These are phyloP conservation scores for Lactuca sativa DNA, from an alignment of 129 eudicot genomes.

Conservation along the genomic window DNA sequence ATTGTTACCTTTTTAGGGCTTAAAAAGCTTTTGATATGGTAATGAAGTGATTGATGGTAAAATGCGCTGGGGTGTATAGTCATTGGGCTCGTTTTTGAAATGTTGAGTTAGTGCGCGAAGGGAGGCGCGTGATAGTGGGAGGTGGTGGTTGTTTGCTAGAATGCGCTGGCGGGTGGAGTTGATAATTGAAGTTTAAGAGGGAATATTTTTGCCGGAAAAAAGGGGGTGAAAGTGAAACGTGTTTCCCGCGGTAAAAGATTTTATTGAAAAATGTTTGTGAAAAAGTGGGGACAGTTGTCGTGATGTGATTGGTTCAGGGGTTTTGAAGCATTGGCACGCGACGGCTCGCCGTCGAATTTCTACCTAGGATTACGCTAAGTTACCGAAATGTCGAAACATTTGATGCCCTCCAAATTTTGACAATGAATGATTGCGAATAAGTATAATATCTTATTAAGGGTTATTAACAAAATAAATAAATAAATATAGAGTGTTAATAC, in stretches of 20 bases:
- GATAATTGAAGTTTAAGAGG: conserved; percentile 16
- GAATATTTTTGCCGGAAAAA: conserved; percentile 13
- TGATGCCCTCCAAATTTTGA: not conserved
- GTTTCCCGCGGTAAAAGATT: conserved; percentile 27
- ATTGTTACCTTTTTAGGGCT: conserved; percentile 8
- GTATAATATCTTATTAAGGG: not conserved
- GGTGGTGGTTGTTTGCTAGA: not conserved
- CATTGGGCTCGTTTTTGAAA: not conserved
- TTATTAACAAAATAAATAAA: no score
- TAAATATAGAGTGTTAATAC: no score
- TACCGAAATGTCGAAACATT: not conserved
- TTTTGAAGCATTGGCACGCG: conserved; percentile 14
- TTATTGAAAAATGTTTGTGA: not conserved
- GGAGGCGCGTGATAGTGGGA: conserved; percentile 19
- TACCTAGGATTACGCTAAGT: conserved; percentile 22
- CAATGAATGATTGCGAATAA: not conserved
- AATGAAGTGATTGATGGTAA: conserved; percentile 9
- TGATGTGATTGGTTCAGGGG: conserved; percentile 19
- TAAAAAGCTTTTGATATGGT: not conserved
- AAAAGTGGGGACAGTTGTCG: conserved; percentile 23
- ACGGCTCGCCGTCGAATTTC: conserved; percentile 29
- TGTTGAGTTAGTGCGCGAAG: conserved; percentile 7
- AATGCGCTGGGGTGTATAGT: conserved; percentile 6
- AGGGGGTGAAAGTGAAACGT: conserved; percentile 12
- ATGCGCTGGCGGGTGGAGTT: conserved; percentile 27